These are phyloP conservation scores for Exophiala viscosa DNA, from an alignment of 2,329 filamentous ascomycete species.

Conservation along the genomic window DNA sequence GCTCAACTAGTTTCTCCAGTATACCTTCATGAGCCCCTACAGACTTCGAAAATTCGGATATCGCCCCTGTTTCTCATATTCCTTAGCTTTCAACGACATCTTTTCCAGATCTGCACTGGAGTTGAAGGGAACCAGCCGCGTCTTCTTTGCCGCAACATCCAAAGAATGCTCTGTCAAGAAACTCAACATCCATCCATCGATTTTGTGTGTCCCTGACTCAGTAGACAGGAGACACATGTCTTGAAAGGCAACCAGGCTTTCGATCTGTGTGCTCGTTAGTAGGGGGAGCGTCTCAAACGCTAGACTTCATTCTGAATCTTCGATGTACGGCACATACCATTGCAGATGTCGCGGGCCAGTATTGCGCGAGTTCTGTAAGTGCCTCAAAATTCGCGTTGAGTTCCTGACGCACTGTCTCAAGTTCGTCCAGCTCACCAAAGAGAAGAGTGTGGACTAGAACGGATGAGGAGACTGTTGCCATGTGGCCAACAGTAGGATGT, in stretches of 20 bases:
- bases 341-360: constrained; percentile 3
- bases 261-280: constrained; percentile 1
- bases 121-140: not conserved
- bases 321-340: constrained; percentile 3
- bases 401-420: not conserved
- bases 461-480: constrained; percentile 37
- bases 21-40: too few relatives aligned
- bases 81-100: not conserved
- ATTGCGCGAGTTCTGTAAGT: constrained; percentile 1
- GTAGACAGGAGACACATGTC: constrained; percentile 2
- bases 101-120: not conserved
- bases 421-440: constrained; percentile 27
- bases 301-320: not conserved
- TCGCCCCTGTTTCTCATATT: not conserved
- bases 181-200: constrained; percentile 8
- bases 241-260: constrained; percentile 7
- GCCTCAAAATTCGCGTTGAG: constrained; percentile 6
- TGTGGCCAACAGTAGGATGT: constrained; percentile 35
- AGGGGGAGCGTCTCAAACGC: not conserved
- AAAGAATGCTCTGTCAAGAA: constrained; percentile 3
- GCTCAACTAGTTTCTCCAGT: too few relatives aligned
- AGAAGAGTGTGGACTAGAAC: constrained; percentile 35
- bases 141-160: not conserved
- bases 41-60: not conserved
- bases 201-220: not conserved